Percentiles rank a stretch among this genome's conserved stretches.
Evolutionary conservation across 2,329 filamentous ascomycete species (phyloP).

Genomic region (Cryphonectria naterciae): DNA sequence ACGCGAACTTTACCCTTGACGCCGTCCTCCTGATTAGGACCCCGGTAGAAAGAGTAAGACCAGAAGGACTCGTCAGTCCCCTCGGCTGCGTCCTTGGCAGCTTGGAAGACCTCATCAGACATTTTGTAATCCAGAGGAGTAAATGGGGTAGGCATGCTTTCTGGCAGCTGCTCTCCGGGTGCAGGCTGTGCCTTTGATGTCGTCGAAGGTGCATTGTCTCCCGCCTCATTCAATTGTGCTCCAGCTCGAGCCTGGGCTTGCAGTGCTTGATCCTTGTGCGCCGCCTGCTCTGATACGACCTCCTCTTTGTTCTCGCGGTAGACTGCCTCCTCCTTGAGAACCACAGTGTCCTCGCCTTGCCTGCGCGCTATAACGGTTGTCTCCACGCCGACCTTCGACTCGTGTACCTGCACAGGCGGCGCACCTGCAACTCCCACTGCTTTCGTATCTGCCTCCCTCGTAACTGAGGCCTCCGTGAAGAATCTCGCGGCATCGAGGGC

Average conservation of each 20-base stretch:
- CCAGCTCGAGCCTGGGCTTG: not conserved
- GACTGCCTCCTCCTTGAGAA: not conserved
- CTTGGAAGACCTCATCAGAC: constrained; percentile 48
- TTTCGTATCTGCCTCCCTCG: not conserved
- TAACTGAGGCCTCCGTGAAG: constrained; percentile 26
- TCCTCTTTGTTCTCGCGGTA: not conserved
- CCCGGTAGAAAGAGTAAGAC: constrained; percentile 70
- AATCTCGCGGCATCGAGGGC: constrained; percentile 29
- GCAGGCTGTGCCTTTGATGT: not conserved
- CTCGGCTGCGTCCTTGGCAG: constrained; percentile 50
- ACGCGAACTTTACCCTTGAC: constrained; percentile 60
- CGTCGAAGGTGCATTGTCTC: no score
- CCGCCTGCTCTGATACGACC: not conserved
- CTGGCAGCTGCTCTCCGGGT: not conserved
- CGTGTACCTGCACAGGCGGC: not conserved
- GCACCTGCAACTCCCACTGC: not conserved
- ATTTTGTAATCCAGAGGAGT: constrained; percentile 52
- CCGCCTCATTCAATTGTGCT: not conserved
- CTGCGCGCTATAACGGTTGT: not conserved
- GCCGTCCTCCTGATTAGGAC: constrained; percentile 44
- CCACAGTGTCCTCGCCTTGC: no score
- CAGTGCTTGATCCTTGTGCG: not conserved
- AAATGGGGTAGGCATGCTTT: constrained; percentile 39
- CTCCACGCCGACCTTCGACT: not conserved
- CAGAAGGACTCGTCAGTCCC: constrained; percentile 62